Conservation (phyloP, 169 alveolate species). For the Plasmodium sp. region DNA sequence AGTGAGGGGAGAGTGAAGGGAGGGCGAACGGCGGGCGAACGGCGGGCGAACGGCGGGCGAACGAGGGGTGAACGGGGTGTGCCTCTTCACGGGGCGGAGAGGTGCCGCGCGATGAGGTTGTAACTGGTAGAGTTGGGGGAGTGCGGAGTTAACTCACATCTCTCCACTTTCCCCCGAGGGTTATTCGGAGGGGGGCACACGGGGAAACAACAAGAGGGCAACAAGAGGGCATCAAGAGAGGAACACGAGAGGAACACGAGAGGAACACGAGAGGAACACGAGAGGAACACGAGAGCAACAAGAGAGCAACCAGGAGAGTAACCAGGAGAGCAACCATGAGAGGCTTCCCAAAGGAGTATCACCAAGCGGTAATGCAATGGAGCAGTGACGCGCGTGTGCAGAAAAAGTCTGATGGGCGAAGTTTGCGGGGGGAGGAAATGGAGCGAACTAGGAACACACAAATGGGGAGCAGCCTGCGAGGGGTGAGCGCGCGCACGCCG, state of each 20-base stretch:
- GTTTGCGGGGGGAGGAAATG: background rate
- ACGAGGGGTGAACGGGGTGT: background rate
- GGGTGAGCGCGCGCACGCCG: background rate
- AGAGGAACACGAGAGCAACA: background rate
- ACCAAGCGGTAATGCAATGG: background rate
- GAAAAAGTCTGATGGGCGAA: background rate
- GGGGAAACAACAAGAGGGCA: background rate
- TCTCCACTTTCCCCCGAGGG: background rate
- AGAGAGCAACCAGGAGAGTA: background rate
- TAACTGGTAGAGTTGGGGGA: background rate
- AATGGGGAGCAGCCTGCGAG: background rate
- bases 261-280: too few relatives aligned
- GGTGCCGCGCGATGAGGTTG: background rate
- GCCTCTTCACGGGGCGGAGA: background rate
- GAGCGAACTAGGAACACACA: background rate
- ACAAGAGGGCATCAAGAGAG: background rate
- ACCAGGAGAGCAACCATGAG: background rate
- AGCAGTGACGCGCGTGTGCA: background rate
- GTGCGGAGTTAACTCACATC: background rate
- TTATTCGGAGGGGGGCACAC: too few relatives aligned
- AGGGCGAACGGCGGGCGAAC: too few relatives aligned
- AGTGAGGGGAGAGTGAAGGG: background rate
- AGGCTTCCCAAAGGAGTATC: background rate
- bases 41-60: too few relatives aligned
- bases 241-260: background rate